Evolutionary conservation across 2,329 filamentous ascomycete genomes (phyloP).

Genomic region (Sclerotinia minor): DNA sequence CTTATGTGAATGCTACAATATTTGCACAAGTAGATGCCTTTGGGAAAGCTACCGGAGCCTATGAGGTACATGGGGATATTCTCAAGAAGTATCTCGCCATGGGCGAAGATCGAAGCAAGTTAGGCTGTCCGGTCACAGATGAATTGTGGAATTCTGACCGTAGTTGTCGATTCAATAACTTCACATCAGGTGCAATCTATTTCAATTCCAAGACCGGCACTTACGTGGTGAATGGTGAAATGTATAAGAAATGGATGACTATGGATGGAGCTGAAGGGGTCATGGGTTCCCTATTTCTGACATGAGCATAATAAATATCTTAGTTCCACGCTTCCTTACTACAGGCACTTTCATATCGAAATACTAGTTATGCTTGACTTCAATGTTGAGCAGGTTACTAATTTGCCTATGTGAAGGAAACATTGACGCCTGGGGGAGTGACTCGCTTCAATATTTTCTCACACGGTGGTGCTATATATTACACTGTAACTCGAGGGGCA

Average conservation of each 20-base stretch:
- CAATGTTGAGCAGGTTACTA: background rate
- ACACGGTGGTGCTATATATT: slow-evolving; percentile 18
- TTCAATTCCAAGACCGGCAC: slow-evolving; percentile 15
- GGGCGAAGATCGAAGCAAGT: slow-evolving; percentile 7
- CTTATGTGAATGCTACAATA: slow-evolving; percentile 11
- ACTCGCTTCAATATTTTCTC: slow-evolving; percentile 20
- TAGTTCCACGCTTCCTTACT: background rate
- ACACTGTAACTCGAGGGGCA: slow-evolving; percentile 14
- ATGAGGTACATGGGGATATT: slow-evolving; percentile 19
- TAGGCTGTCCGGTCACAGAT: slow-evolving; percentile 12
- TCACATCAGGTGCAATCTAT: slow-evolving; percentile 13
- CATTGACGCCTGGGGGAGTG: slow-evolving; percentile 4
- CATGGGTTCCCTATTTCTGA: slow-evolving; percentile 16
- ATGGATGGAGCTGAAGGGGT: slow-evolving; percentile 10
- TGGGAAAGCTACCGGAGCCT: slow-evolving; percentile 12
- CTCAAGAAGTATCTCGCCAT: slow-evolving; percentile 5
- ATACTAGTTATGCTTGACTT: background rate
- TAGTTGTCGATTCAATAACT: slow-evolving; percentile 11
- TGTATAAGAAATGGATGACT: slow-evolving; percentile 13
- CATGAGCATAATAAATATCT: background rate
- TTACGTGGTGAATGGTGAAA: background rate
- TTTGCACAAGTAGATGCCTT: slow-evolving; percentile 20
- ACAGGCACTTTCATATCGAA: background rate
- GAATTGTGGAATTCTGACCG: slow-evolving; percentile 4
- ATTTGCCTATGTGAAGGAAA: background rate